Conservation (phyloP, 2,329 filamentous ascomycete genomes). For the Rutstroemia sp. region DNA sequence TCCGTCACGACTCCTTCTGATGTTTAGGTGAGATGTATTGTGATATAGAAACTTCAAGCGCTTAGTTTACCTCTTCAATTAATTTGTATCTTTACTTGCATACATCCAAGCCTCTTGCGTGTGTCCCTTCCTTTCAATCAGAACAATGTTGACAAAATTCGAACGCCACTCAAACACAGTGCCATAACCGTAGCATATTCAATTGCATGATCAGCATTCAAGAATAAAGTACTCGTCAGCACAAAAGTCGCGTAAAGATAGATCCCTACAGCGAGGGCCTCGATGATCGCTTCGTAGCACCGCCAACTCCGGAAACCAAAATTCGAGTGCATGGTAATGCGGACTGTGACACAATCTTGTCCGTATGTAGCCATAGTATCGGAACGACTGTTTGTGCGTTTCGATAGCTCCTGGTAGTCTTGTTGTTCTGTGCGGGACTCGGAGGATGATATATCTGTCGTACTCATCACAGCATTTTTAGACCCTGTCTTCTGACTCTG, state of each 20-base stretch:
- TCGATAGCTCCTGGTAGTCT: too few species aligned
- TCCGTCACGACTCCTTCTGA: too few species aligned
- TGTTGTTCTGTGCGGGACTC: too few species aligned
- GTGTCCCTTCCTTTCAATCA: background rate
- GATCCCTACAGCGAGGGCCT: background rate
- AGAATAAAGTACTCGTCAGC: background rate
- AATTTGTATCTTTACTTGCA: background rate
- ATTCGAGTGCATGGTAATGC: background rate
- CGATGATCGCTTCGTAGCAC: background rate
- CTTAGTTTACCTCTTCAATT: too few species aligned
- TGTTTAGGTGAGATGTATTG: too few species aligned
- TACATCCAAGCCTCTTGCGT: too few species aligned
- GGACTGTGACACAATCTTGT: background rate
- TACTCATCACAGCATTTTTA: background rate
- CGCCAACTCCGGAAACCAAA: background rate
- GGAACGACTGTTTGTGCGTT: background rate
- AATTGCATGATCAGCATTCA: background rate
- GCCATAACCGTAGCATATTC: background rate
- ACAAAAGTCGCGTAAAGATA: background rate
- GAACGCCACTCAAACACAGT: background rate
- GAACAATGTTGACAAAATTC: background rate
- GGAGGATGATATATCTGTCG: background rate
- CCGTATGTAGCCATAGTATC: background rate
- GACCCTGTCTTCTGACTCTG: background rate
- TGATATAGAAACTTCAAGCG: too few species aligned